Conservation (phyloP, 192 early-diverging fungal species). For the Entomortierella beljakovae region DNA sequence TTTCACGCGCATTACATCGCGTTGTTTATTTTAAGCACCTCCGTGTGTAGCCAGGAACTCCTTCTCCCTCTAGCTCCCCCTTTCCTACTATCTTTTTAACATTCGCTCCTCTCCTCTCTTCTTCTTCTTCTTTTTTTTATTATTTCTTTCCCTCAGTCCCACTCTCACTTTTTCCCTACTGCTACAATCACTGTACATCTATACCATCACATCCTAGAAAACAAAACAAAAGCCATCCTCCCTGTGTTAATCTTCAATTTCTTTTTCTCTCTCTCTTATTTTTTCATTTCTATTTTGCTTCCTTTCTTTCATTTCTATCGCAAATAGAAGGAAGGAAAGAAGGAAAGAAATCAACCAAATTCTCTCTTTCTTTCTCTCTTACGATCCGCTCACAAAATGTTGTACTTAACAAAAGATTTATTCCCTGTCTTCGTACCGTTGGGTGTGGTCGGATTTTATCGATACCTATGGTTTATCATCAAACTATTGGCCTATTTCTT, state of each 20-base stretch:
- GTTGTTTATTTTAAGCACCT: constrained; percentile 1
- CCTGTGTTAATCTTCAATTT: neutral
- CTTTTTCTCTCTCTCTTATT: neutral
- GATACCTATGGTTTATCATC: constrained; percentile 78
- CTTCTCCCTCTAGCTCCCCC: neutral
- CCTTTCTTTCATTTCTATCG: neutral
- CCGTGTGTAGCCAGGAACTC: constrained; percentile 1
- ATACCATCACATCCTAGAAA: no score
- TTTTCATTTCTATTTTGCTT: neutral
- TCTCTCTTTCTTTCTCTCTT: neutral
- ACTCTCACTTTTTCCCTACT: neutral
- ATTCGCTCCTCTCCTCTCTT: neutral
- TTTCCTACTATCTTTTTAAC: neutral
- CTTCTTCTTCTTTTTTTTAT: neutral
- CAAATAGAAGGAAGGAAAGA: neutral
- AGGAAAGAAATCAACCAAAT: neutral
- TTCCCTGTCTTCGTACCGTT: constrained; percentile 77
- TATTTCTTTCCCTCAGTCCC: neutral
- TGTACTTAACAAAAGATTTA: constrained; percentile 76
- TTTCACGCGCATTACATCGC: neutral
- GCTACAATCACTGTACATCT: no score
- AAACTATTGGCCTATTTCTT: constrained; percentile 71
- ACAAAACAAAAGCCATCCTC: no score
- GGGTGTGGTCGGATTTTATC: constrained; percentile 78
- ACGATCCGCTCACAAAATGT: constrained; percentile 51